Base-by-base conservation (phyloP, 495 filamentous ascomycete species). In the Pyronema domesticum region DNA sequence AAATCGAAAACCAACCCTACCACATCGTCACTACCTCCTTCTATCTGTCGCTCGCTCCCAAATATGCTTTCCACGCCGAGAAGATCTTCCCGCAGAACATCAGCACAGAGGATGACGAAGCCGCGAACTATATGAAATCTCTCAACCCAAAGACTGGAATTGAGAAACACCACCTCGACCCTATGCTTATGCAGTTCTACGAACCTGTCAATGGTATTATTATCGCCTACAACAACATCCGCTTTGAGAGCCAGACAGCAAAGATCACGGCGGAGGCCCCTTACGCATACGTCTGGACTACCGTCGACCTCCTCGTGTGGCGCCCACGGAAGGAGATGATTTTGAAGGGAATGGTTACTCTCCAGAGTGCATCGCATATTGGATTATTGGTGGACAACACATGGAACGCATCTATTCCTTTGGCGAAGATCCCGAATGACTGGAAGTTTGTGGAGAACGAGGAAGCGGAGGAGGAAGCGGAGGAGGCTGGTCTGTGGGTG, bases 121-220 rank as follows among this genome's bases (percentile, higher is more conserved):
- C 55, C 39, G 54, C 51, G 7, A 46, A 54, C 9, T 56, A 57
- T 19, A 54, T 64, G 37, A 60, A 51, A 46, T 55, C 57, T 35
- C 59, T 64, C 43, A 59, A 62, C 8, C 63, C 63, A 8, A 47
- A 57, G 34, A 58, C 62, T 17, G 62, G 62, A 36, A 46, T 65
- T 0, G 58, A 54, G 39, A 65, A 64, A 39, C 82, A 86, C 61
- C 81, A 87, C 63, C 74, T 88, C 42, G 83, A 84, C 14, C 83
- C 85, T 11, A 72, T 86, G 14, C 72, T 89, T 33, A 75, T 89
- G 37, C 80, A 74, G 30, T 89, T 85, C 69, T 86, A 79, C 58
- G 75, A 83, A 7, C 81, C 82, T 2, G 69, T 87, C 51, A 68
- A 74, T 34, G 85, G 82, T 37, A 75, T 87, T 11, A 64, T 89